Evolutionary conservation across 176 grass and related monocot genomes (phyloP).

Genomic region (Carex parvula): DNA sequence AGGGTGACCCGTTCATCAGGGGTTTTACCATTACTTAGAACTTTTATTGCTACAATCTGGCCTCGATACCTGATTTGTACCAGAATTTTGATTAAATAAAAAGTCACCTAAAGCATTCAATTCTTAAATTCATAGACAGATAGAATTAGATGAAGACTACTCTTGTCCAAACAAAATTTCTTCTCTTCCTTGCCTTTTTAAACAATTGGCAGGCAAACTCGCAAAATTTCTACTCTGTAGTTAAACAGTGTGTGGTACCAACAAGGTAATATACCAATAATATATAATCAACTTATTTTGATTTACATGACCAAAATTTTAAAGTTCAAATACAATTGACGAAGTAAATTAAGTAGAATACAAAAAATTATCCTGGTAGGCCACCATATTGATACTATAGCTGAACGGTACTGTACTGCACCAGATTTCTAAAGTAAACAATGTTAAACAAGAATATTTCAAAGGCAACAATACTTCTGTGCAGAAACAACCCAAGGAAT

Average conservation of each 20-base stretch:
- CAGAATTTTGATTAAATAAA: constrained; percentile 16
- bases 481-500: background rate
- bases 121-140: background rate
- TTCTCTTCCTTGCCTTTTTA: background rate
- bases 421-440: background rate
- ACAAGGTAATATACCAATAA: background rate
- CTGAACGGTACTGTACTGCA: background rate
- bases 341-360: background rate
- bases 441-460: background rate
- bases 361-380: background rate
- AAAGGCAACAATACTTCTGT: background rate
- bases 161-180: background rate
- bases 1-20: constrained; percentile 61
- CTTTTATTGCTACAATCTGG: constrained; percentile 89
- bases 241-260: background rate
- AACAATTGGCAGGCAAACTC: background rate
- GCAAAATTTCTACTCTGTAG: background rate
- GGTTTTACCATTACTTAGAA: constrained; percentile 65
- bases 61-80: constrained; percentile 53
- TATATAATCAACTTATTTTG: background rate
- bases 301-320: background rate
- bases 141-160: background rate
- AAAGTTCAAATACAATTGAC: background rate
- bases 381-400: background rate
- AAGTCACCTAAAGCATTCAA: background rate